phyloP scores from a whole-genome alignment of 345 rosid genomes.

The Gossypioides kirkii region DNA sequence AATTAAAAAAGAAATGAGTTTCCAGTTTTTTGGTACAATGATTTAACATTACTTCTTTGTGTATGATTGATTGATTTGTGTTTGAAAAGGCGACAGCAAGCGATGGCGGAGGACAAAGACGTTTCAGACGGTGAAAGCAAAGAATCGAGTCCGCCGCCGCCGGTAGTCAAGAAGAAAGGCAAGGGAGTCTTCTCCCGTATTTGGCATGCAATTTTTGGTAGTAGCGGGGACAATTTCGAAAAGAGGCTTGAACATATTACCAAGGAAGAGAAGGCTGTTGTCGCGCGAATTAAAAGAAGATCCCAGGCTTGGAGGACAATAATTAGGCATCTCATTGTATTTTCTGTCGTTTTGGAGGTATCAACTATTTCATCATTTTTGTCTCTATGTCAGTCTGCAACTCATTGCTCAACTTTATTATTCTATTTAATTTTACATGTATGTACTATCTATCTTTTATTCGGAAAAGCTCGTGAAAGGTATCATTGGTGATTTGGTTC shows the following conservation, averaged over 20 bases:
- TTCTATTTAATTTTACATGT: neutral
- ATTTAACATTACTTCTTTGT: neutral
- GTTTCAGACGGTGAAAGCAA: conserved; percentile 29
- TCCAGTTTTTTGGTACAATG: neutral
- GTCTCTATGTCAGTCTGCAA: neutral
- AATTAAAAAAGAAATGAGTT: neutral
- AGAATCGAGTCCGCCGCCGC: conserved; percentile 21
- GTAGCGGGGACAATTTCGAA: conserved; percentile 73
- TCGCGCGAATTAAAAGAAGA: conserved; percentile 61
- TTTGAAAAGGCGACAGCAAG: neutral
- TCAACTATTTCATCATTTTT: conserved; percentile 5
- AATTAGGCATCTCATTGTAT: conserved; percentile 55
- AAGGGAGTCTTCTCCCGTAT: conserved; percentile 70
- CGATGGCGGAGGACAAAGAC: conserved; percentile 37
- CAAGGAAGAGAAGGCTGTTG: conserved; percentile 75
- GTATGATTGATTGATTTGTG: neutral
- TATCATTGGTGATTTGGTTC: neutral
- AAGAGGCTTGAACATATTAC: conserved; percentile 76
- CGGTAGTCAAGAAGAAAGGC: conserved; percentile 35
- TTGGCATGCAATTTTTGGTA: conserved; percentile 60
- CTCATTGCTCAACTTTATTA: neutral
- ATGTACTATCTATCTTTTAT: neutral
- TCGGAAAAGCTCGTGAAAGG: neutral
- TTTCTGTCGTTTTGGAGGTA: conserved; percentile 73
- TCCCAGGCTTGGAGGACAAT: conserved; percentile 59